Evolutionary conservation across 345 rosid species (phyloP).

Genomic region (Citrus medica): DNA sequence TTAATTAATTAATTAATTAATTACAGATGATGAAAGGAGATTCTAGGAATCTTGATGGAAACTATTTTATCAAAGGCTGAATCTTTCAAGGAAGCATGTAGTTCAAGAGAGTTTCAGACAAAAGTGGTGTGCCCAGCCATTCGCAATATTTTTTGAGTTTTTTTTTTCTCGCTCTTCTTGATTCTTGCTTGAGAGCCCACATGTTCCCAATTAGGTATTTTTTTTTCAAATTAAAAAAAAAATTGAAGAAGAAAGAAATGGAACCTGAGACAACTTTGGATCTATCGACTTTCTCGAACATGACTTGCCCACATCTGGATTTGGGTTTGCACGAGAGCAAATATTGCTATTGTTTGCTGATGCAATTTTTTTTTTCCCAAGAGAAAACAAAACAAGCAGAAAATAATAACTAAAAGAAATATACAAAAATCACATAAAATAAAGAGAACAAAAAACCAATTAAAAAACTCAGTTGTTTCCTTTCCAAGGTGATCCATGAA

Average conservation of each 20-base stretch:
- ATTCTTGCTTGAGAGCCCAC: constrained; percentile 57
- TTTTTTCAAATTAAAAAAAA: not conserved
- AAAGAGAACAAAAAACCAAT: constrained; percentile 6
- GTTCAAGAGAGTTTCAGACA: constrained; percentile 18
- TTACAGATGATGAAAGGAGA: not conserved
- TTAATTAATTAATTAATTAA: not conserved
- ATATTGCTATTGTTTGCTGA: constrained; percentile 27
- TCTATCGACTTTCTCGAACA: constrained; percentile 40
- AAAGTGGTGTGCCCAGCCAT: constrained; percentile 17
- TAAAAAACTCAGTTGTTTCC: constrained; percentile 13
- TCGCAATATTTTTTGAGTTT: not conserved
- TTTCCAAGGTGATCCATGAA: constrained; percentile 31
- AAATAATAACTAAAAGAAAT: not conserved
- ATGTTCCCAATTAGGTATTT: constrained; percentile 31
- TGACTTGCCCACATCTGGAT: constrained; percentile 22
- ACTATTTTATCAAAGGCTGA: constrained; percentile 21
- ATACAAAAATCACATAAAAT: constrained; percentile 11
- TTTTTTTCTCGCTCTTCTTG: not conserved
- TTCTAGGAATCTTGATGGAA: constrained; percentile 25
- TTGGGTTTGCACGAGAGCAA: constrained; percentile 23
- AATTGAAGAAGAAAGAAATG: constrained; percentile 1
- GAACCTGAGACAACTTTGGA: constrained; percentile 40
- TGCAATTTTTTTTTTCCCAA: constrained; percentile 41
- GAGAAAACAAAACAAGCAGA: constrained; percentile 16
- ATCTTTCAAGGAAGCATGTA: constrained; percentile 22